A percentile compares a stretch with the other conserved stretches of the same genome.
phyloP scores from a whole-genome alignment of 306 rosid genomes.

The Dalbergia cochinchinensis region DNA sequence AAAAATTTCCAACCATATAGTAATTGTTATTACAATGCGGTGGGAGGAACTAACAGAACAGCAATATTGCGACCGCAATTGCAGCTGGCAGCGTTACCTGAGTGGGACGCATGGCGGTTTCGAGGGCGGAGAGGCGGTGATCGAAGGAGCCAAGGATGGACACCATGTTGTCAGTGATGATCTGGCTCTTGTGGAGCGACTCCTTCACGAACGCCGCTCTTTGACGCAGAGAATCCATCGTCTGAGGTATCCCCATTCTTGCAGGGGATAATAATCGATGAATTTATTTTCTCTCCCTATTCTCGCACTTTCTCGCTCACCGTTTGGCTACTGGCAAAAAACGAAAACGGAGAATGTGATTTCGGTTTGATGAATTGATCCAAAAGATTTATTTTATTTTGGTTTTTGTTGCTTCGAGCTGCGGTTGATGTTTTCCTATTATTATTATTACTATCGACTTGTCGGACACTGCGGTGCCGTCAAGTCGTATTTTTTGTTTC shows the following conservation, averaged over 20 bases:
- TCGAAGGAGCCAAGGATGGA: slow-evolving; percentile 95
- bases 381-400: neutral
- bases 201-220: slow-evolving; percentile 75
- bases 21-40: too few species aligned
- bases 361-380: slow-evolving; percentile 9
- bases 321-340: slow-evolving; percentile 44
- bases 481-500: too few species aligned
- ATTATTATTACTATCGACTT: too few species aligned
- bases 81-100: slow-evolving; percentile 59
- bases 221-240: slow-evolving; percentile 68
- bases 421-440: neutral
- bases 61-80: neutral
- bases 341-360: neutral
- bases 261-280: neutral
- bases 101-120: slow-evolving; percentile 98
- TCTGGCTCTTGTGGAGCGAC: slow-evolving; percentile 44
- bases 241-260: slow-evolving; percentile 65
- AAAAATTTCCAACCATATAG: too few species aligned
- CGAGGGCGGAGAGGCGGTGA: slow-evolving; percentile 93
- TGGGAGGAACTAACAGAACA: too few species aligned
- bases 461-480: too few species aligned
- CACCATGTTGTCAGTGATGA: slow-evolving; percentile 42
- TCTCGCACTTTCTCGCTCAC: slow-evolving; percentile 37
- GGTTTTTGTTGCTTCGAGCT: slow-evolving; percentile 5
- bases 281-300: neutral